Conservation (phyloP, 805 yeast species). For the Vanderwaltozyma polyspora region DNA sequence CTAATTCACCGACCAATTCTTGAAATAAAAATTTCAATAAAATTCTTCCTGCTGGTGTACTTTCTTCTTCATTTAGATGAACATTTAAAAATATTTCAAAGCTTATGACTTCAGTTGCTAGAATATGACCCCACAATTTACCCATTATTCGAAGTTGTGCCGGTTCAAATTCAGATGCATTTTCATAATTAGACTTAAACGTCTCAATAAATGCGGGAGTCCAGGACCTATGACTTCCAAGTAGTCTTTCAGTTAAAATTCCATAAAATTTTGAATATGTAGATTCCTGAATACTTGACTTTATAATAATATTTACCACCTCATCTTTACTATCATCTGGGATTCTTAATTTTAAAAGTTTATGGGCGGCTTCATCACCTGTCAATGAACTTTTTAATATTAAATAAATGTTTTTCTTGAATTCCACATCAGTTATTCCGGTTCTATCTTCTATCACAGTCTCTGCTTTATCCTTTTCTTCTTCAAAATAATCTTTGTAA, state of each 20-base stretch:
- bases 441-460: constrained; percentile 53
- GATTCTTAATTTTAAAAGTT: constrained; percentile 45
- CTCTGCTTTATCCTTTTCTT: constrained; percentile 6
- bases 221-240: constrained; percentile 47
- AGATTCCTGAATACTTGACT: constrained; percentile 76
- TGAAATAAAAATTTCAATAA: constrained; percentile 71
- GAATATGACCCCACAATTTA: constrained; percentile 73
- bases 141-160: constrained; percentile 70
- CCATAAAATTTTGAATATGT: constrained; percentile 83
- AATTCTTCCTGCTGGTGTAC: constrained; percentile 73
- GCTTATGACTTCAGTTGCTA: constrained; percentile 57
- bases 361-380: constrained; percentile 87
- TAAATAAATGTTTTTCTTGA: constrained; percentile 68
- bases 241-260: constrained; percentile 55
- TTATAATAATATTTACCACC: constrained; percentile 61
- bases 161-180: constrained; percentile 58
- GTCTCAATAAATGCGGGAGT: constrained; percentile 36
- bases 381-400: constrained; percentile 84
- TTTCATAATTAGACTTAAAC: constrained; percentile 46
- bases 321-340: constrained; percentile 35
- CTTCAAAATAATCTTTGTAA: constrained; percentile 9
- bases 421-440: constrained; percentile 47
- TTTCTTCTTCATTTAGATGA: constrained; percentile 53
- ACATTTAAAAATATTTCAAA: constrained; percentile 50
- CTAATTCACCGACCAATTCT: constrained; percentile 69